Base-by-base conservation (phyloP, 805 yeast genomes). In the Cyberlindnera euphorbiae region DNA sequence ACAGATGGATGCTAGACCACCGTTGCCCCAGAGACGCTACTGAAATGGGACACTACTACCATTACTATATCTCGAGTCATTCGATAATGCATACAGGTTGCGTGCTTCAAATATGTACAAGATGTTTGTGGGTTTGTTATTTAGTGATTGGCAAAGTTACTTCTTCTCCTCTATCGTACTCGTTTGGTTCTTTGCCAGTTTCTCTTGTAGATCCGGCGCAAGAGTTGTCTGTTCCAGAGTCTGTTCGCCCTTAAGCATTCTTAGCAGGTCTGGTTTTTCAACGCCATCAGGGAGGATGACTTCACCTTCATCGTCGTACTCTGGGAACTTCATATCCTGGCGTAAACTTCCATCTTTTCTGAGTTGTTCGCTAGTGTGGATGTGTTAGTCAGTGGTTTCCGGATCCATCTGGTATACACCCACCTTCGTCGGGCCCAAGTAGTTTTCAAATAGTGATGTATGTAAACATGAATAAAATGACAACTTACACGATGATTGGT, bases 261-360 rank as follows among this genome's bases (percentile, higher is more conserved):
- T 35, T 15, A 39, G 4, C 22, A 39, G 28, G 22, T 36, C 35
- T 2, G 47, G 47, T 30, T 33, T 33, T 39, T 38, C 39, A 6
- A 41, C 35, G 12, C 48, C 47, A 11, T 50, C 50, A 12, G 58
- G 56, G 4, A 53, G 41, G 14, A 52, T 38, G 10, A 49, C 58
- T 19, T 60, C 57, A 14, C 75, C 75, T 14, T 68, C 64, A 6
- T 58, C 64, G 42, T 73, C 76, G 42, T 66, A 73, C 21, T 74
- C 65, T 2, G 81, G 81, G 24, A 80, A 63, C 11, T 63, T 62
- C 29, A 82, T 69, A 48, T 80, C 90, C 2, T 59, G 51, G 52
- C 89, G 69, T 33, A 83, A 63, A 39, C 70, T 69, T 2, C 86
- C 85, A 43, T 81, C 87, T 50, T 77, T 73, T 47, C 69, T 66